Evolutionary conservation across 352 stramenopile genomes (phyloP).

Genomic region (Thalassiosira gravida): DNA sequence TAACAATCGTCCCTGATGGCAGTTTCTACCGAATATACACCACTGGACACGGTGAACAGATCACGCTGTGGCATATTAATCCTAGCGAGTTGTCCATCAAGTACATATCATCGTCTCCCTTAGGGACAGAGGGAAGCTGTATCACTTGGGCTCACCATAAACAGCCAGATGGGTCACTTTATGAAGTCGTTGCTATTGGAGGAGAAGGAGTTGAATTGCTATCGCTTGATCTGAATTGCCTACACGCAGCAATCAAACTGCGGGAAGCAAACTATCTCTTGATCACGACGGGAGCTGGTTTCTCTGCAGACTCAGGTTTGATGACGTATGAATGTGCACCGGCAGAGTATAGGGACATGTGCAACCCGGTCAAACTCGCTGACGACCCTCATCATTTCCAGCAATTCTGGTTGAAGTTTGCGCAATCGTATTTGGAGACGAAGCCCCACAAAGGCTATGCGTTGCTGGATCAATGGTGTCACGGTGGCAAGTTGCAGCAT

Average conservation of each 20-base stretch:
- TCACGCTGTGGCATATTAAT: conserved; percentile 38
- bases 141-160: conserved; percentile 17
- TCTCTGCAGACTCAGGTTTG: conserved; percentile 41
- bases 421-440: conserved; percentile 28
- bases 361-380: conserved; percentile 40
- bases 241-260: conserved; percentile 22
- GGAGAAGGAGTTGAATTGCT: conserved; percentile 53
- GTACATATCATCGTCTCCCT: conserved; percentile 30
- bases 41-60: conserved; percentile 31
- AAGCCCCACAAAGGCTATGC: conserved; percentile 49
- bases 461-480: conserved; percentile 44
- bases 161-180: conserved; percentile 10
- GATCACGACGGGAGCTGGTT: conserved; percentile 46
- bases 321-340: conserved; percentile 40
- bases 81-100: conserved; percentile 16
- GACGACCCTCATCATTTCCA: conserved; percentile 34
- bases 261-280: conserved; percentile 42
- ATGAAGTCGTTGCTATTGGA: conserved; percentile 38
- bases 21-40: conserved; percentile 38
- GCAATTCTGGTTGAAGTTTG: conserved; percentile 48
- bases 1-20: conserved; percentile 30
- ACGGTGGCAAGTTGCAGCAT: conserved; percentile 24
- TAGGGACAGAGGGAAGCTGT: conserved; percentile 39
- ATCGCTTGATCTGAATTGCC: conserved; percentile 32
- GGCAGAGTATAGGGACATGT: conserved; percentile 35